Base-by-base conservation (phyloP, 768 basidiomycete genomes). In the Termitomyces sp. region DNA sequence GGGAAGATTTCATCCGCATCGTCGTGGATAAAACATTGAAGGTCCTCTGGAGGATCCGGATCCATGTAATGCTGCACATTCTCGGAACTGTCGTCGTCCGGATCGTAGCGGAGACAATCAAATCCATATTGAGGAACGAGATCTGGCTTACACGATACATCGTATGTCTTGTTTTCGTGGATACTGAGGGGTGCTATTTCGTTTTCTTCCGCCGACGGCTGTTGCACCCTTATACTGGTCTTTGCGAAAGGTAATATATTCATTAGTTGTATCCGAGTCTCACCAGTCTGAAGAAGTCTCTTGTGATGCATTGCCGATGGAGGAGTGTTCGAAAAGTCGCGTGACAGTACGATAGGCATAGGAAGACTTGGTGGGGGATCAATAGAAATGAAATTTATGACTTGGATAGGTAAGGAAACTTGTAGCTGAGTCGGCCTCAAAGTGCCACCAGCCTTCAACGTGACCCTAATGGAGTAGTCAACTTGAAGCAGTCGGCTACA, bases 401-500 rank as follows among this genome's bases (percentile, higher is more conserved):
- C 30, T 3, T 28, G 52, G 14, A 52, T 52, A n/a, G 52, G 52
- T 7, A 52, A 20, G n/a, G 40, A 40, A 41, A 52, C 38, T 30
- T 30, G 52, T 6, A 52, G 52, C 13, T 52, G 26, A 40, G 13
- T 20, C 74, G 80, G 75, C 24, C 87, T 60, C 48, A 71, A 70
- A 16, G 81, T 70, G 9, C 87, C 87, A 10, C 87, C 87, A 7
- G 82, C 77, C 62, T 79, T 80, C 40, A 88, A 70, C 5, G 81
- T 81, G 30, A 92, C 81, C 51, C 81, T 83, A 59, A 96, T 74
- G 2, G 75, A 75, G 65, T 94, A 92, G 52, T 84, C 78, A 52
- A 95, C 84, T 68, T 94, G 92, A 45, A 97, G 66, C 3, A 94
- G 76, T 36, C 83, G 76, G 28, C 85, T 83, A 41, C 88, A 82